Percentiles rank a stretch among this genome's conserved stretches.
These are phyloP conservation scores for Nicotiana benthamiana DNA, from an alignment of 257 asterid genomes.

Conservation along the genomic window DNA sequence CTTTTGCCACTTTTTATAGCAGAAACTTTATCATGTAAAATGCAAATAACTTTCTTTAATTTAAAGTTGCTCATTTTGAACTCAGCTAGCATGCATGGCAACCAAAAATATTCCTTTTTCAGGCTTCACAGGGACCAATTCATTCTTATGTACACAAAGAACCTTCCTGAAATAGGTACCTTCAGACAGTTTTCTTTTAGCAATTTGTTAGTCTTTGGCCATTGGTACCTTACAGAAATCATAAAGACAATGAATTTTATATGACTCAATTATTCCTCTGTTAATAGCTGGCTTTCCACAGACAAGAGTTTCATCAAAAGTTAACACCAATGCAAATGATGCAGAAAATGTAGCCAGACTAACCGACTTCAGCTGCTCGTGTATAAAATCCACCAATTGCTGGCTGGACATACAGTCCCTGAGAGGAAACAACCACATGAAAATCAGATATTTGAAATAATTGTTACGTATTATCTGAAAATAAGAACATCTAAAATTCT, in stretches of 20 bases:
- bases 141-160: not conserved
- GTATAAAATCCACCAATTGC: conserved; percentile 80
- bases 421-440: not conserved
- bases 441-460: not conserved
- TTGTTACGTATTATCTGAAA: not conserved
- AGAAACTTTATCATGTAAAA: not conserved
- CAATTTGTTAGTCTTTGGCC: not conserved
- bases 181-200: not conserved
- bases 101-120: not conserved
- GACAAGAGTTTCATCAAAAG: not conserved
- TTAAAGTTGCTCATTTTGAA: not conserved
- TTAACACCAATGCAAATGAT: not conserved
- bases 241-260: not conserved
- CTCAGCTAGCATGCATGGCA: not conserved
- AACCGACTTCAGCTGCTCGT: conserved; percentile 76
- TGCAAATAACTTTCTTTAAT: not conserved
- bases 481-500: not conserved
- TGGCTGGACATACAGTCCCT: conserved; percentile 99
- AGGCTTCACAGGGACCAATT: not conserved
- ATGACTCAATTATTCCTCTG: not conserved
- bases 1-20: not conserved
- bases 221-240: not conserved
- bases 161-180: not conserved
- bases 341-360: conserved; percentile 19
- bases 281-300: not conserved